Evolutionary conservation across 2,329 filamentous ascomycete genomes (phyloP).

Genomic region (Talaromyces sp.): DNA sequence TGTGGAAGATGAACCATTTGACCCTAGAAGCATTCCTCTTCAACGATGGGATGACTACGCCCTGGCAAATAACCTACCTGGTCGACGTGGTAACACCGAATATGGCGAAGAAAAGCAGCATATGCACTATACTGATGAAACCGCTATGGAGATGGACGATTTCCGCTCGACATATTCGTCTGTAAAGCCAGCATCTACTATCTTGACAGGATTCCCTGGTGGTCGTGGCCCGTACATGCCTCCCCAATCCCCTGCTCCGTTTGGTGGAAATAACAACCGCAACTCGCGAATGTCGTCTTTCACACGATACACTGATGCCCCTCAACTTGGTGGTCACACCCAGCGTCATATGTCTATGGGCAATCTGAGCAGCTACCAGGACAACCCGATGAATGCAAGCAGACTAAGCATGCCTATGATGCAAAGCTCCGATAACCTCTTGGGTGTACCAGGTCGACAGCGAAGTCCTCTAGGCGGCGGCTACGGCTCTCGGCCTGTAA

Average conservation of each 20-base stretch:
- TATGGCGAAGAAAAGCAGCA: constrained; percentile 61
- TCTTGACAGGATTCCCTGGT: constrained; percentile 77
- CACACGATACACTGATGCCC: constrained; percentile 62
- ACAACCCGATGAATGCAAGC: constrained; percentile 42
- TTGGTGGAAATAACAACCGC: constrained; percentile 55
- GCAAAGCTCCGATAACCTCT: constrained; percentile 46
- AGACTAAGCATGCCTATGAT: constrained; percentile 41
- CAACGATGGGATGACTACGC: constrained; percentile 99
- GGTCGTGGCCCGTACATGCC: constrained; percentile 69
- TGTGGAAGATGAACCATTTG: constrained; percentile 76
- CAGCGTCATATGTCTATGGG: constrained; percentile 61
- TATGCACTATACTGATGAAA: constrained; percentile 67
- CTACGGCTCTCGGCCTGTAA: constrained; percentile 49
- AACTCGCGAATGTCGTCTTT: constrained; percentile 70
- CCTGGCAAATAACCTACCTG: constrained; percentile 77
- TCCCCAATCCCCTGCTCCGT: constrained; percentile 74
- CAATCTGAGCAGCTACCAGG: constrained; percentile 48
- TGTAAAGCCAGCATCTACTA: constrained; percentile 77
- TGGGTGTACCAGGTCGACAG: constrained; percentile 33
- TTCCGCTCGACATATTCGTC: constrained; percentile 96
- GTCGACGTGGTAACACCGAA: constrained; percentile 69
- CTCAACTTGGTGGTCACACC: constrained; percentile 38
- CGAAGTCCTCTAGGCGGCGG: constrained; percentile 50
- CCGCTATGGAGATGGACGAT: constrained; percentile 91
- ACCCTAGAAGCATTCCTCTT: constrained; percentile 87